Evolutionary conservation across 1,284 basidiomycete species (phyloP).

Genomic region (Ceraceosorus guamensis): DNA sequence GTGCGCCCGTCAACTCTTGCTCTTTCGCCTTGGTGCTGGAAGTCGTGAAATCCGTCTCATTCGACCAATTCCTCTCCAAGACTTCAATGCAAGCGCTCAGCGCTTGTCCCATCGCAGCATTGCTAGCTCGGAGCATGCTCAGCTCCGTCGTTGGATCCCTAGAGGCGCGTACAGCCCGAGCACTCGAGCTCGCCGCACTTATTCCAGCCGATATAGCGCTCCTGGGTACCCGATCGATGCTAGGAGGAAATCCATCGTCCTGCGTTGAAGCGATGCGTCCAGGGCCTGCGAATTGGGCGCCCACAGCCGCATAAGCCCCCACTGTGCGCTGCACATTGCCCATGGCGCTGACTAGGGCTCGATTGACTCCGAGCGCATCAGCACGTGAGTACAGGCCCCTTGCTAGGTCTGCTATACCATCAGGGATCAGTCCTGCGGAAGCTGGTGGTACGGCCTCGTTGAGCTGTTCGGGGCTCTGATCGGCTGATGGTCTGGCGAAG

Average conservation of each 20-base stretch:
- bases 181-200: no score
- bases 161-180: neutral
- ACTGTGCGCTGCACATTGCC: slow-evolving; percentile 30
- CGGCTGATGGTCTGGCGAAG: no score
- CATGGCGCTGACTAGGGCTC: slow-evolving; percentile 24
- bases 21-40: neutral
- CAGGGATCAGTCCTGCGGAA: slow-evolving; percentile 20
- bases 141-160: slow-evolving; percentile 3
- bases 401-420: slow-evolving; percentile 32
- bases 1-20: neutral
- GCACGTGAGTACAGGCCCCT: slow-evolving; percentile 32
- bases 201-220: neutral
- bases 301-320: slow-evolving; percentile 8
- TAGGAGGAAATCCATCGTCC: slow-evolving; percentile 5
- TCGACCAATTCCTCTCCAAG: slow-evolving; percentile 21
- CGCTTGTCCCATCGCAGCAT: slow-evolving; percentile 25
- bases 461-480: neutral
- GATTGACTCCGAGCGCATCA: slow-evolving; percentile 13
- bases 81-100: slow-evolving; percentile 21
- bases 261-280: neutral
- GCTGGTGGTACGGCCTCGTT: slow-evolving; percentile 1
- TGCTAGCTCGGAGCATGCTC: slow-evolving; percentile 15
- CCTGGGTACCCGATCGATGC: neutral
- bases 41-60: neutral
- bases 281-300: neutral